These are phyloP conservation scores for Pseudoturritis turrita DNA, from an alignment of 345 rosid genomes.

Conservation along the genomic window DNA sequence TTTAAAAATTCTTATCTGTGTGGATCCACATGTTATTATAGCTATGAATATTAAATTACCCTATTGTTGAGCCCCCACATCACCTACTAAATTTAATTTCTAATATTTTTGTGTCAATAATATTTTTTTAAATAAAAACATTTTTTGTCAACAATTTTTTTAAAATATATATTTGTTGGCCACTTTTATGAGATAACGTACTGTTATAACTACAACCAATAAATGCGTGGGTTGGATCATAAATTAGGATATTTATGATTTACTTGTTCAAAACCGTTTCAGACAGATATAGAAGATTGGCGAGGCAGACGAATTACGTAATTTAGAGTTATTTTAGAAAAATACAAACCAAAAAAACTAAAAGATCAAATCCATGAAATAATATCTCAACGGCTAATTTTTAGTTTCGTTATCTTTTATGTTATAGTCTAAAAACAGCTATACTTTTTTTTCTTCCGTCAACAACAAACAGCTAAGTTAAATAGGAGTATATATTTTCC, in stretches of 20 bases:
- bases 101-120: too few relatives aligned
- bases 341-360: not conserved
- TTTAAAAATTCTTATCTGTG: not conserved
- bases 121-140: too few relatives aligned
- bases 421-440: not conserved
- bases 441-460: not conserved
- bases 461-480: not conserved
- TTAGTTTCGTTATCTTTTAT: not conserved
- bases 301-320: not conserved
- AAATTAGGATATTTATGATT: constrained; percentile 22
- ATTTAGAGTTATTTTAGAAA: not conserved
- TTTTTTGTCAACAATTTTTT: too few relatives aligned
- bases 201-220: constrained; percentile 18
- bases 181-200: constrained; percentile 8
- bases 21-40: constrained; percentile 16
- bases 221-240: constrained; percentile 31
- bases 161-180: not conserved
- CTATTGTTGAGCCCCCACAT: constrained; percentile 21
- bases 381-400: constrained; percentile 5
- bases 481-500: not conserved
- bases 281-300: constrained; percentile 7
- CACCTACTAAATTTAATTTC: constrained; percentile 23
- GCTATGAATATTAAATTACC: constrained; percentile 10
- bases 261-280: constrained; percentile 18
- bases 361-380: not conserved